Conservation (phyloP, 1,284 basidiomycete species). For the Cystobasidium sp. region DNA sequence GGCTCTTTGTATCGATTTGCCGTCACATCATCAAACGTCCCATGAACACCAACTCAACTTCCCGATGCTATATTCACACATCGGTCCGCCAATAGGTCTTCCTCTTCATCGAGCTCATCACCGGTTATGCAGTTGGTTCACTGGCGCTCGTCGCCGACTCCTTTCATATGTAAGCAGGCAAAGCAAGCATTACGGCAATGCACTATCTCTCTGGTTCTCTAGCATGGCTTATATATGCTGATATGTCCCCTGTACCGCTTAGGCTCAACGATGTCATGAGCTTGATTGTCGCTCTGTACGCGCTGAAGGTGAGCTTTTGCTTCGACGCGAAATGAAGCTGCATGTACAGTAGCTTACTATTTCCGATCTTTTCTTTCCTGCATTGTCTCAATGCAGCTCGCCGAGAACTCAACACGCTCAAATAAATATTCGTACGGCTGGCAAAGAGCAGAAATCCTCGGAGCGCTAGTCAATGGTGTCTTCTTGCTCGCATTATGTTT, state of each 20-base stretch:
- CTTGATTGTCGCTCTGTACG: constrained; percentile 91
- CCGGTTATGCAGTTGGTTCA: constrained; percentile 91
- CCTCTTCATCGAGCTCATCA: constrained; percentile 87
- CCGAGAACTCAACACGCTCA: constrained; percentile 57
- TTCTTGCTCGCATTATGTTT: constrained; percentile 95
- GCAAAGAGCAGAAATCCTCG: constrained; percentile 98
- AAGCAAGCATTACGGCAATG: background rate
- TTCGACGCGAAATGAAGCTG: background rate
- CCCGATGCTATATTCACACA: background rate
- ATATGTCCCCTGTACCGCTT: background rate
- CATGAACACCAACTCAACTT: too few species aligned
- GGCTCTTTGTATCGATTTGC: too few species aligned
- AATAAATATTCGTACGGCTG: constrained; percentile 86
- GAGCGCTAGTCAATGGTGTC: constrained; percentile 92
- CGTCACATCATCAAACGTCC: too few species aligned
- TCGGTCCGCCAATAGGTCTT: constrained; percentile 60
- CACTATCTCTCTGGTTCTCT: too few species aligned
- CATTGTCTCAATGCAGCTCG: constrained; percentile 44
- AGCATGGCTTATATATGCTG: constrained; percentile 8
- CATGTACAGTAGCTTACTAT: background rate
- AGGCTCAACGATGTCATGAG: constrained; percentile 45
- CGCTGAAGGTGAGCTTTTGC: constrained; percentile 73
- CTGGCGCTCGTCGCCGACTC: constrained; percentile 94
- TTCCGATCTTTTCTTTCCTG: background rate
- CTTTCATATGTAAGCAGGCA: constrained; percentile 82